These are phyloP conservation scores for Austropuccinia psidii DNA, from an alignment of 1,284 basidiomycete genomes.

Conservation along the genomic window DNA sequence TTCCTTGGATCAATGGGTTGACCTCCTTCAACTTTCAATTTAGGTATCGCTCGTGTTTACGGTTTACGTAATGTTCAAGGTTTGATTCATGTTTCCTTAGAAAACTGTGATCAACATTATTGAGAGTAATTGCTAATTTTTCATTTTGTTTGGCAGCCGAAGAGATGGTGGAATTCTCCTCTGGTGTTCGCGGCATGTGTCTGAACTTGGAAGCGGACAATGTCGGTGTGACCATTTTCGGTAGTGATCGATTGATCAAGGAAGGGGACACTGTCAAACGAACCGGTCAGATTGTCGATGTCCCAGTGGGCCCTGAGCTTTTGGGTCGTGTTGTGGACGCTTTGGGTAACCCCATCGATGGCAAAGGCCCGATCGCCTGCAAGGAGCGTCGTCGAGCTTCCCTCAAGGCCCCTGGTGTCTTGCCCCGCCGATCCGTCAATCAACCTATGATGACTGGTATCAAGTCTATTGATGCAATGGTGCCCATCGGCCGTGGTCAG, in stretches of 20 bases:
- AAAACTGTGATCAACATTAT: not conserved
- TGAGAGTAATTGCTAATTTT: conserved; percentile 43
- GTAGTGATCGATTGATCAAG: conserved; percentile 99
- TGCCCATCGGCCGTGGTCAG: conserved; percentile 99
- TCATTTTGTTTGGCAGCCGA: conserved; percentile 59
- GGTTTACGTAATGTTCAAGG: conserved; percentile 77
- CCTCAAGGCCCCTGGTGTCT: conserved; percentile 96
- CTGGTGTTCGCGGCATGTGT: conserved; percentile 85
- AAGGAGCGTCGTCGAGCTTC: conserved; percentile 90
- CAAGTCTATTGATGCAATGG: conserved; percentile 99
- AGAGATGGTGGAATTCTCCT: conserved; percentile 99
- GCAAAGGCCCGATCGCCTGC: conserved; percentile 93
- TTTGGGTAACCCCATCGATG: conserved; percentile 98
- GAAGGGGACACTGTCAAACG: conserved; percentile 99
- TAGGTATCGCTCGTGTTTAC: conserved; percentile 62
- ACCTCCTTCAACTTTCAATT: not conserved
- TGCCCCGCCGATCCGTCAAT: conserved; percentile 98
- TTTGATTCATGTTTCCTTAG: conserved; percentile 46
- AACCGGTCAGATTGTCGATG: conserved; percentile 99
- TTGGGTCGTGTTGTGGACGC: conserved; percentile 99
- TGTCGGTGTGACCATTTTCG: conserved; percentile 98
- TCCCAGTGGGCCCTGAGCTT: conserved; percentile 89
- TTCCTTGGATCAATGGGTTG: not conserved
- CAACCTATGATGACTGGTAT: conserved; percentile 99
- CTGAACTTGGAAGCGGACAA: conserved; percentile 99